Conservation (phyloP, 768 basidiomycete genomes). For the Cystobasidiopsis lactophilus region DNA sequence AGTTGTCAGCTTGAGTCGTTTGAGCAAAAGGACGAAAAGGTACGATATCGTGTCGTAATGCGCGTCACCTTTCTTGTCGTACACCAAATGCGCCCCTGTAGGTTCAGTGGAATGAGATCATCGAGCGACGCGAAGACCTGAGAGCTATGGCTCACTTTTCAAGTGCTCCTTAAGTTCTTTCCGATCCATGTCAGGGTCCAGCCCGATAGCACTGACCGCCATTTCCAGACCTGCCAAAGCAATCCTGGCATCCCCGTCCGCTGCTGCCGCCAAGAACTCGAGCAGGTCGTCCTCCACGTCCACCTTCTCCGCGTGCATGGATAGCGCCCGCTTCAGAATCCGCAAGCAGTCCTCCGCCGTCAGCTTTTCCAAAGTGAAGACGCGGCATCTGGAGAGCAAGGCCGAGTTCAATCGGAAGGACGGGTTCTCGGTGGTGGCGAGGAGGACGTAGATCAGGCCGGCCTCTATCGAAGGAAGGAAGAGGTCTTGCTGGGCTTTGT, state of each 20-base stretch:
- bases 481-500: constrained; percentile 38
- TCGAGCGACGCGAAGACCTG: no score
- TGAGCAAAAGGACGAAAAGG: not conserved
- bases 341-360: constrained; percentile 38
- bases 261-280: constrained; percentile 13
- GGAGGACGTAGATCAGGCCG: constrained; percentile 42
- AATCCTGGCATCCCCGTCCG: constrained; percentile 26
- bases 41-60: constrained; percentile 18
- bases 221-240: constrained; percentile 59
- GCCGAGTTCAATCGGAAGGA: constrained; percentile 34
- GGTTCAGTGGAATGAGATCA: no score
- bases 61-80: constrained; percentile 46
- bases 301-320: constrained; percentile 2
- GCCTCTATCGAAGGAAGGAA: constrained; percentile 63
- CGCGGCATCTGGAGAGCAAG: constrained; percentile 29
- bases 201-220: constrained; percentile 26
- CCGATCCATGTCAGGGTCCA: constrained; percentile 21
- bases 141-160: no score
- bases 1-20: constrained; percentile 32
- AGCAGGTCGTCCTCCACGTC: constrained; percentile 7
- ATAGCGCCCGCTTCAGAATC: constrained; percentile 37
- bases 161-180: constrained; percentile 39
- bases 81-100: constrained; percentile 36
- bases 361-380: constrained; percentile 49
- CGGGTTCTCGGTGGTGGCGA: constrained; percentile 69